Evolutionary conservation across 306 rosid species (phyloP).

Genomic region (Mimosa pudica): DNA sequence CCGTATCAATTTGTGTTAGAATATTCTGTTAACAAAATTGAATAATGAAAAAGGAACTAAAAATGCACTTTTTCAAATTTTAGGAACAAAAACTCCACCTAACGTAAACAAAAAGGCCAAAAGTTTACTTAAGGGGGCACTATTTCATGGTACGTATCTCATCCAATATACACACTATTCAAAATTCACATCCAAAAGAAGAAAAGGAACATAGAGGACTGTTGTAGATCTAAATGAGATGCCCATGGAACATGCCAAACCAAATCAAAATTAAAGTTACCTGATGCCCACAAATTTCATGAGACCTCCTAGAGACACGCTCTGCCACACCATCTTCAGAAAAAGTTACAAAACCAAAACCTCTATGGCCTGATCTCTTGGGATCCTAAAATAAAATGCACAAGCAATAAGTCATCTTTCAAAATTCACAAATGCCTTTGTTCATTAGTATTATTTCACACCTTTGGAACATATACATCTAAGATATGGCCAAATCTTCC

Average conservation of each 20-base stretch:
- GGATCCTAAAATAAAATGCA: slow-evolving; percentile 54
- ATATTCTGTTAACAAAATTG: no score
- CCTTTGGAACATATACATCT: slow-evolving; percentile 79
- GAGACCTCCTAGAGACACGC: slow-evolving; percentile 76
- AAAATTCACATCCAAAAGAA: not conserved
- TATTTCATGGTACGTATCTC: not conserved
- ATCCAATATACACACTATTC: not conserved
- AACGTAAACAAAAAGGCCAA: no score
- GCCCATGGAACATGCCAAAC: not conserved
- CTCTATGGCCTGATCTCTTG: slow-evolving; percentile 77
- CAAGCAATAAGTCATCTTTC: slow-evolving; percentile 9
- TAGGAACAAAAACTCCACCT: no score
- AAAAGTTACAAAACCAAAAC: slow-evolving; percentile 82
- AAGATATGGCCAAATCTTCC: slow-evolving; percentile 72
- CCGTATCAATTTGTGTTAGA: no score
- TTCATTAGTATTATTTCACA: slow-evolving; percentile 28
- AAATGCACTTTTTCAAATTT: no score
- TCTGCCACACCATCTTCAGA: slow-evolving; percentile 83
- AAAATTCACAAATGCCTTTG: not conserved
- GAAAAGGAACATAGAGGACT: not conserved
- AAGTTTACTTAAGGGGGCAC: no score
- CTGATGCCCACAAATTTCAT: slow-evolving; percentile 77
- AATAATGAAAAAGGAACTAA: no score
- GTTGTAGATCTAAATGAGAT: not conserved
- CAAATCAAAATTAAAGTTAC: slow-evolving; percentile 37